Evolutionary conservation across 208 protist species (phyloP).

Genomic region (Trypanosoma caninum): DNA sequence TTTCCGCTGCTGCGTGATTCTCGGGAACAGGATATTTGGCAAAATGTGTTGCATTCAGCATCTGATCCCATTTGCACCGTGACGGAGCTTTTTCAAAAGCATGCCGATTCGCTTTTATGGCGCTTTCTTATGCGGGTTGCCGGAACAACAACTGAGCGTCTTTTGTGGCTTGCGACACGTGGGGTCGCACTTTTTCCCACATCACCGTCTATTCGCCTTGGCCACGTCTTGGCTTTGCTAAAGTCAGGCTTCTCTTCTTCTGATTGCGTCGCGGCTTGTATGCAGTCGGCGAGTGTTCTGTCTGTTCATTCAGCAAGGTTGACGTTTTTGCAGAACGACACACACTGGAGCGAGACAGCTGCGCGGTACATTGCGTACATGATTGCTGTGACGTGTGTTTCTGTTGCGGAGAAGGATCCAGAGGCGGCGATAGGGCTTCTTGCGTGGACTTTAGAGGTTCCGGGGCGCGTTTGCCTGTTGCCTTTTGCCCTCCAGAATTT

Average conservation of each 20-base stretch:
- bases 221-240: slow-evolving; percentile 34
- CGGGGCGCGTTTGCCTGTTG: slow-evolving; percentile 38
- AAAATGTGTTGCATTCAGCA: slow-evolving; percentile 10
- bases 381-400: slow-evolving; percentile 39
- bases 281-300: slow-evolving; percentile 35
- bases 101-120: slow-evolving; percentile 50
- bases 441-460: slow-evolving; percentile 11
- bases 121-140: slow-evolving; percentile 49
- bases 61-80: not conserved
- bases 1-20: slow-evolving; percentile 4
- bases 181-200: slow-evolving; percentile 55
- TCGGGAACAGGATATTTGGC: slow-evolving; percentile 14
- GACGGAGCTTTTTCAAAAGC: slow-evolving; percentile 32
- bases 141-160: slow-evolving; percentile 28
- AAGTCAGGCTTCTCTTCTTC: not conserved
- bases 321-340: slow-evolving; percentile 20
- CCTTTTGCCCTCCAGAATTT: slow-evolving; percentile 69
- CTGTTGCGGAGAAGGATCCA: slow-evolving; percentile 25
- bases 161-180: slow-evolving; percentile 58
- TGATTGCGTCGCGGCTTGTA: slow-evolving; percentile 36
- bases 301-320: slow-evolving; percentile 42
- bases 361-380: slow-evolving; percentile 68
- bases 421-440: slow-evolving; percentile 25
- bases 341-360: slow-evolving; percentile 31
- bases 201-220: slow-evolving; percentile 57